Conservation (phyloP, 192 early-diverging fungal species). For the Podochytrium sp. region DNA sequence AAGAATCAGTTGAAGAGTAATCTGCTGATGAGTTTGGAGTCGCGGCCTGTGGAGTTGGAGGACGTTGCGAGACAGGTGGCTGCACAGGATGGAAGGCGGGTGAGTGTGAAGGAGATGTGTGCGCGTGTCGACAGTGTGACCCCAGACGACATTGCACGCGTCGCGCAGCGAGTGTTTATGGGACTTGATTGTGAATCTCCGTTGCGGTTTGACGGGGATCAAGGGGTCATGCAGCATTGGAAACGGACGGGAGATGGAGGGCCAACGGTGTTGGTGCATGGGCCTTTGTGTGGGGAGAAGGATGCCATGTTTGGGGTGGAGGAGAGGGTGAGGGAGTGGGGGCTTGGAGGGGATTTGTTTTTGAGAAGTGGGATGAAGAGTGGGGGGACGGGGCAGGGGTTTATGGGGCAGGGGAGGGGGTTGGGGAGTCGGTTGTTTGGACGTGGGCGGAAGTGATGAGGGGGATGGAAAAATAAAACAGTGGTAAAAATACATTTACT, state of each 20-base stretch:
- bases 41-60: constrained; percentile 90
- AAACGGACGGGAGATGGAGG: constrained; percentile 36
- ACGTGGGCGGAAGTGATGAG: neutral
- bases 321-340: constrained; percentile 32
- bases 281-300: constrained; percentile 34
- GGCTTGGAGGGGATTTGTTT: constrained; percentile 29
- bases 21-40: constrained; percentile 93
- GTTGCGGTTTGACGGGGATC: constrained; percentile 34
- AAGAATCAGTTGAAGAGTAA: constrained; percentile 95
- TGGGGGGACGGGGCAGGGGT: neutral
- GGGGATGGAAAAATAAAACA: no score
- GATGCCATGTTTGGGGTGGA: constrained; percentile 25
- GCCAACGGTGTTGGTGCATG: constrained; percentile 45
- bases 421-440: constrained; percentile 14
- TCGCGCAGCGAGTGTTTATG: constrained; percentile 71
- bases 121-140: constrained; percentile 78
- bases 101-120: constrained; percentile 78
- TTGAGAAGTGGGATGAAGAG: constrained; percentile 21
- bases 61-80: constrained; percentile 89
- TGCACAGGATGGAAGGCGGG: constrained; percentile 66
- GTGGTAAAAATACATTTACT: no score
- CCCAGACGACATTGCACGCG: constrained; percentile 74
- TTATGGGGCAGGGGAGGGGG: neutral
- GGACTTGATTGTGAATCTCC: constrained; percentile 52
- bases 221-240: constrained; percentile 25